phyloP scores from a whole-genome alignment of 2,329 filamentous ascomycete species.

The Cordyceps pruinosa region DNA sequence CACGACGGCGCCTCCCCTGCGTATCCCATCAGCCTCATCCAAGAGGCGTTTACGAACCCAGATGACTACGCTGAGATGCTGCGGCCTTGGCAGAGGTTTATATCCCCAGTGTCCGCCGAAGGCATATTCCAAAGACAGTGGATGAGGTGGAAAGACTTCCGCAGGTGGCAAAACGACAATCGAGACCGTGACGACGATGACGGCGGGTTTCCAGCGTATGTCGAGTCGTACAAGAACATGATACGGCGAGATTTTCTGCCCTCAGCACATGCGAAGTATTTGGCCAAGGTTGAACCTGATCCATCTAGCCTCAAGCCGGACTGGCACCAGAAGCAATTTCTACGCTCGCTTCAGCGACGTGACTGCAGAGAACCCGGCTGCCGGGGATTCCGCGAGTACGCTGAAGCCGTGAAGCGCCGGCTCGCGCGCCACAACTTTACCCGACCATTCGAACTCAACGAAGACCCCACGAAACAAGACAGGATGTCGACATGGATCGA shows the following conservation, averaged over 20 bases:
- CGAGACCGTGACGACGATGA: neutral
- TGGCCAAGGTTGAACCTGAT: neutral
- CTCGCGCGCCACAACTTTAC: conserved; percentile 24
- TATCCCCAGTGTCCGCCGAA: neutral
- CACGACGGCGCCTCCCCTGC: conserved; percentile 11
- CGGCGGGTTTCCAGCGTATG: neutral
- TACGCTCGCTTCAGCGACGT: neutral
- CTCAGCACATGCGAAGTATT: neutral
- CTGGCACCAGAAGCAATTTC: neutral
- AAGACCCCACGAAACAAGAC: conserved; percentile 24
- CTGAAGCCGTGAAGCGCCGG: conserved; percentile 20
- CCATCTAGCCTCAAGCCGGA: neutral
- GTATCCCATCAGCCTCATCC: conserved; percentile 8
- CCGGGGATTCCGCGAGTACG: conserved; percentile 20
- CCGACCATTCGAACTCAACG: conserved; percentile 22
- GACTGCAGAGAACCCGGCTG: conserved; percentile 3
- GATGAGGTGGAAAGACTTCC: neutral
- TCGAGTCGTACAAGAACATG: neutral
- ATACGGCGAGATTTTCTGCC: neutral
- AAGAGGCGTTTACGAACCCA: neutral
- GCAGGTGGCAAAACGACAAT: conserved; percentile 2
- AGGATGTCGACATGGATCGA: conserved; percentile 32
- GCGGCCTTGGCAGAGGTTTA: neutral
- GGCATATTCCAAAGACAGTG: neutral
- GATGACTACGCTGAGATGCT: neutral